A percentile compares a stretch with the other conserved stretches of the same genome.
These are phyloP conservation scores for Chaetomium fimeti DNA, from an alignment of 495 filamentous ascomycete species.

Conservation along the genomic window DNA sequence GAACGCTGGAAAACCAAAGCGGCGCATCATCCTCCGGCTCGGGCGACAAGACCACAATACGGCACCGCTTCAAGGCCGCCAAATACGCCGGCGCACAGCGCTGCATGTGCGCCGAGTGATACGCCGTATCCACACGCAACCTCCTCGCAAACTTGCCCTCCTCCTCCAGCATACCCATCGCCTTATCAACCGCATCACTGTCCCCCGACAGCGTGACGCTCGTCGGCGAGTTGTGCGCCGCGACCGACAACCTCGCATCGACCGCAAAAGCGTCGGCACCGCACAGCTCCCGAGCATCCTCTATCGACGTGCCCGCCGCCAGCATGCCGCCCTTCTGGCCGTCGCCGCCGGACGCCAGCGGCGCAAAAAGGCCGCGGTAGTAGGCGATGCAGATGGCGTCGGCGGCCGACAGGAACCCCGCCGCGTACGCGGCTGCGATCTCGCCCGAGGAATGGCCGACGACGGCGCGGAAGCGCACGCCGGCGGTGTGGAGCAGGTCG, in stretches of 20 bases:
- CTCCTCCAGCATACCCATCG: constrained; percentile 17
- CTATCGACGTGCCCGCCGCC: not conserved
- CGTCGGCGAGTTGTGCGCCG: constrained; percentile 46
- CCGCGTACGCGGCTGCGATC: constrained; percentile 52
- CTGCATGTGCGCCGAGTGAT: constrained; percentile 44
- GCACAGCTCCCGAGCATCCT: not conserved
- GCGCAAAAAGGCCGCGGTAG: constrained; percentile 23
- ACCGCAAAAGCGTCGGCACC: not conserved
- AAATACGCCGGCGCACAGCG: not conserved
- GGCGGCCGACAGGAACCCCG: constrained; percentile 36
- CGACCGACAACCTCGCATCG: constrained; percentile 24
- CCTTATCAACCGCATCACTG: constrained; percentile 31
- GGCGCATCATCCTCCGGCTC: no score
- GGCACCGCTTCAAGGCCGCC: not conserved
- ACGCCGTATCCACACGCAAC: constrained; percentile 39
- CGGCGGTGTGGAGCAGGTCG: constrained; percentile 44
- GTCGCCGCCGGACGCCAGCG: no score
- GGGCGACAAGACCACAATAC: no score
- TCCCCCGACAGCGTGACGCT: constrained; percentile 50
- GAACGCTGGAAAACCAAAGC: not conserved
- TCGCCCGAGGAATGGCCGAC: constrained; percentile 65
- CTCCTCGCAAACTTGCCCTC: constrained; percentile 27
- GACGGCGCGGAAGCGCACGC: constrained; percentile 45
- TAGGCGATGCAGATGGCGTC: constrained; percentile 29
- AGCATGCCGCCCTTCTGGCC: not conserved